Evolutionary conservation across 2,329 filamentous ascomycete species (phyloP).

Genomic region (Epichloe brachyelytri): DNA sequence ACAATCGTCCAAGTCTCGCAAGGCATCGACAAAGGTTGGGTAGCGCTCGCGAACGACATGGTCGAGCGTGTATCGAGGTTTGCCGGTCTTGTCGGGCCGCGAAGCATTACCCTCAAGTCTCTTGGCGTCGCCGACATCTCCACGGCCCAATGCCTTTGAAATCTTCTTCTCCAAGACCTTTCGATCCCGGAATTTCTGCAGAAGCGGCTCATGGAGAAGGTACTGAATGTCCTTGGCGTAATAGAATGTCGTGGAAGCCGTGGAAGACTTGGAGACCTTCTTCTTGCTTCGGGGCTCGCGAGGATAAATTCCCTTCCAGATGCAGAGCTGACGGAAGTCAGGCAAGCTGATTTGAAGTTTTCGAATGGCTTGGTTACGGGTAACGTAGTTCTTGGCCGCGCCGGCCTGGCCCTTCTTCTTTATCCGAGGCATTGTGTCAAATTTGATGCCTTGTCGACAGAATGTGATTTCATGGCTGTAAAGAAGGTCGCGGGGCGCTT

Average conservation of each 20-base stretch:
- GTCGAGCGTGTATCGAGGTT: slow-evolving; percentile 80
- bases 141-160: slow-evolving; percentile 76
- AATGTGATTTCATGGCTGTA: slow-evolving; percentile 7
- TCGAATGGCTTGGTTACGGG: slow-evolving; percentile 88
- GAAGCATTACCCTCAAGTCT: slow-evolving; percentile 77
- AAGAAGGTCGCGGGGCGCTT: slow-evolving; percentile 20
- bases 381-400: slow-evolving; percentile 96
- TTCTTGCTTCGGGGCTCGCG: slow-evolving; percentile 94
- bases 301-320: slow-evolving; percentile 99
- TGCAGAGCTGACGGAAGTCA: slow-evolving; percentile 95
- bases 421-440: slow-evolving; percentile 51
- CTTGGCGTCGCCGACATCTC: slow-evolving; percentile 79
- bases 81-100: slow-evolving; percentile 80
- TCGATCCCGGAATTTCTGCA: slow-evolving; percentile 92
- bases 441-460: slow-evolving; percentile 4
- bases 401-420: slow-evolving; percentile 91
- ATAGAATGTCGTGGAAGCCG: slow-evolving; percentile 83
- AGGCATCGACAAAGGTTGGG: slow-evolving; percentile 87
- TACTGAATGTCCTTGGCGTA: slow-evolving; percentile 96
- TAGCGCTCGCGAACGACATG: slow-evolving; percentile 98
- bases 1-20: slow-evolving; percentile 92
- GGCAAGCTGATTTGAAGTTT: slow-evolving; percentile 96
- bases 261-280: slow-evolving; percentile 87
- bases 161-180: slow-evolving; percentile 98
- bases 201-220: slow-evolving; percentile 86